A percentile compares a stretch with the other conserved stretches of the same genome.
These are phyloP conservation scores for Zymoseptoria crescenta DNA, from an alignment of 2,329 filamentous ascomycete species.

Conservation along the genomic window DNA sequence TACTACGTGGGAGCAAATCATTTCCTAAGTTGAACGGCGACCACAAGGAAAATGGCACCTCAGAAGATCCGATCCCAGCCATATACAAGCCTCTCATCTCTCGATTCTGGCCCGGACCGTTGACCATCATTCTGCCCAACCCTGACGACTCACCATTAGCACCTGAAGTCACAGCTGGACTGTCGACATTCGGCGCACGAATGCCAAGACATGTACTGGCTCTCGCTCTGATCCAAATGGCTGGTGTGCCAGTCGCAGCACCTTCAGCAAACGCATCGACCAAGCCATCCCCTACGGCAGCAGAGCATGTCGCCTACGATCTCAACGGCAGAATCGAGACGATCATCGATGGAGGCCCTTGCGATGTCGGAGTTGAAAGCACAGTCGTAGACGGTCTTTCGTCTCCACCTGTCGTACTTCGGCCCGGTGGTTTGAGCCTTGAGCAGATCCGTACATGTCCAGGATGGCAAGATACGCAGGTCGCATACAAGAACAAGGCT, in stretches of 20 bases:
- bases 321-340: slow-evolving; percentile 72
- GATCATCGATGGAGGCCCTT: slow-evolving; percentile 82
- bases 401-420: slow-evolving; percentile 68
- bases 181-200: slow-evolving; percentile 77
- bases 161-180: slow-evolving; percentile 82
- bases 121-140: slow-evolving; percentile 82
- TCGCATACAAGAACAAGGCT: slow-evolving; percentile 70
- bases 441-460: slow-evolving; percentile 65
- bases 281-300: slow-evolving; percentile 82
- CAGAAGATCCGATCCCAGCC: slow-evolving; percentile 50
- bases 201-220: slow-evolving; percentile 85
- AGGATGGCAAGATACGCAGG: slow-evolving; percentile 73
- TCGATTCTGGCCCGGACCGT: slow-evolving; percentile 86
- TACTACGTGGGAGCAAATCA: slow-evolving; percentile 43
- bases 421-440: slow-evolving; percentile 80
- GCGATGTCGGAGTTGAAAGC: slow-evolving; percentile 85
- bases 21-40: slow-evolving; percentile 3
- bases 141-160: slow-evolving; percentile 64
- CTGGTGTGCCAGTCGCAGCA: slow-evolving; percentile 73
- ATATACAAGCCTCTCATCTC: slow-evolving; percentile 73
- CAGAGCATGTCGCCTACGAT: slow-evolving; percentile 82
- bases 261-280: slow-evolving; percentile 94
- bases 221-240: slow-evolving; percentile 72
- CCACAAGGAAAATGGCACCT: slow-evolving; percentile 1
- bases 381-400: slow-evolving; percentile 91